Evolutionary conservation across 2,329 filamentous ascomycete species (phyloP).

Genomic region (Penicillium sp.): DNA sequence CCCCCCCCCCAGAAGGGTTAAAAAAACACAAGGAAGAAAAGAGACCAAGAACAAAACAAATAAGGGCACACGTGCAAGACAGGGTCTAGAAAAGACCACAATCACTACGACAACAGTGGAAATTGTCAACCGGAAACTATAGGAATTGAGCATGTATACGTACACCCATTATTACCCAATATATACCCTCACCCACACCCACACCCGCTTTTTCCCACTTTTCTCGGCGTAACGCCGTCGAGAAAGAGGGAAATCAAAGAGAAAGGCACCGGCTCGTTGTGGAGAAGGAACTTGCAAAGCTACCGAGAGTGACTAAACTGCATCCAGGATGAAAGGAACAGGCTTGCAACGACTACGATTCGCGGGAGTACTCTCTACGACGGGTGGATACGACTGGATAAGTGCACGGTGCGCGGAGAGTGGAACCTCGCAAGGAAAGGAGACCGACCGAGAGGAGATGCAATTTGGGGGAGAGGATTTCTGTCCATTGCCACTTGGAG

Average conservation of each 20-base stretch:
- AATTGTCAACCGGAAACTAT: too few species aligned
- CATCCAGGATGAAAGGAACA: background rate
- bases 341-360: background rate
- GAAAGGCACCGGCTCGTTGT: background rate
- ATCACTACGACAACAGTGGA: too few species aligned
- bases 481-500: slow-evolving; percentile 9
- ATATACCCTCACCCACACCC: too few species aligned
- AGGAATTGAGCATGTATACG: too few species aligned
- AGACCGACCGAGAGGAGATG: background rate
- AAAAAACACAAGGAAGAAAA: too few species aligned
- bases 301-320: background rate
- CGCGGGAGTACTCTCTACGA: too few species aligned
- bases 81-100: too few species aligned
- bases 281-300: background rate
- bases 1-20: too few species aligned
- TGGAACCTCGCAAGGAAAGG: background rate
- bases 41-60: too few species aligned
- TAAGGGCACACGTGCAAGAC: too few species aligned
- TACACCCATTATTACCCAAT: too few species aligned
- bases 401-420: background rate
- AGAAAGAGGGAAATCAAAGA: background rate
- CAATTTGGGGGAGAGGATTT: background rate
- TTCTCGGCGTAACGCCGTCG: slow-evolving; percentile 1
- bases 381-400: background rate
- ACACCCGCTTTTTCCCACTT: too few species aligned